phyloP scores from a whole-genome alignment of 1,284 basidiomycete genomes.

The Ceratobasidium sp. region DNA sequence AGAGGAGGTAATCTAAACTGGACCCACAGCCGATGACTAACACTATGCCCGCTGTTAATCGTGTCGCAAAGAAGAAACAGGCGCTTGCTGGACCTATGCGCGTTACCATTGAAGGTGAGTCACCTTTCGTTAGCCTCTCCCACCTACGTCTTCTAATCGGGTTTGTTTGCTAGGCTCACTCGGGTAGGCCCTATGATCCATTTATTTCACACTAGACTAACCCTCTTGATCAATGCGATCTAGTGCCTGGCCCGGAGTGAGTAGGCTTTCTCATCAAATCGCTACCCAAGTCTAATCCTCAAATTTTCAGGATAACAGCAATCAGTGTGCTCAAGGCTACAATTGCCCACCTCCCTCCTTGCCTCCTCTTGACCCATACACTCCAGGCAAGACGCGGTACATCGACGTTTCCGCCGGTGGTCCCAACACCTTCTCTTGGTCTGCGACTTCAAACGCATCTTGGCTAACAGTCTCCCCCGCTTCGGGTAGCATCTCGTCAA shows the following conservation, averaged over 20 bases:
- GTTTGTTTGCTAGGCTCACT: neutral
- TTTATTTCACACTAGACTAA: neutral
- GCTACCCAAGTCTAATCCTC: slow-evolving; percentile 1
- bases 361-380: slow-evolving; percentile 61
- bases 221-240: neutral
- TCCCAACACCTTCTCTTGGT: slow-evolving; percentile 63
- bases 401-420: slow-evolving; percentile 69
- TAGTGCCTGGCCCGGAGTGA: slow-evolving; percentile 47
- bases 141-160: neutral
- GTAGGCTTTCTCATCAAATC: neutral
- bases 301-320: slow-evolving; percentile 39
- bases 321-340: slow-evolving; percentile 60
- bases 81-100: slow-evolving; percentile 66
- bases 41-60: slow-evolving; percentile 63
- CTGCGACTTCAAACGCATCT: slow-evolving; percentile 56
- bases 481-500: slow-evolving; percentile 59
- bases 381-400: slow-evolving; percentile 60
- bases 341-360: slow-evolving; percentile 59
- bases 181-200: slow-evolving; percentile 1
- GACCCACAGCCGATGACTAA: slow-evolving; percentile 5
- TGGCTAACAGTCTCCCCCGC: slow-evolving; percentile 62
- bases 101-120: slow-evolving; percentile 64
- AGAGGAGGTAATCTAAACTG: neutral
- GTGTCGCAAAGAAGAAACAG: slow-evolving; percentile 64
- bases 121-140: slow-evolving; percentile 15